Evolutionary conservation across 805 yeast species (phyloP).

Genomic region (Wickerhamiella azyma): DNA sequence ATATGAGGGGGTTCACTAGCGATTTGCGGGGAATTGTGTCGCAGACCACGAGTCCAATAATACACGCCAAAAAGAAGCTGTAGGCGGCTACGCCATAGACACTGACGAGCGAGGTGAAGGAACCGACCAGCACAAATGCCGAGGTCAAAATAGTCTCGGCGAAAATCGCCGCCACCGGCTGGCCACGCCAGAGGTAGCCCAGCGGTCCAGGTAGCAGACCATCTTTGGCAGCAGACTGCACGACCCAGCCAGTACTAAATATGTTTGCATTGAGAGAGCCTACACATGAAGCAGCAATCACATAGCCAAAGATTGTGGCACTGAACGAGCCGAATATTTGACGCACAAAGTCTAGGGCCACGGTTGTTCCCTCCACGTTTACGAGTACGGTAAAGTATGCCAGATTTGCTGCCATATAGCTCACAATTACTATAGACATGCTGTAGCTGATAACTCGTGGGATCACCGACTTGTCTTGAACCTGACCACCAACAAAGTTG

Average conservation of each 20-base stretch:
- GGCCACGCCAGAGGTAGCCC: constrained; percentile 16
- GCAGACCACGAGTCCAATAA: constrained; percentile 27
- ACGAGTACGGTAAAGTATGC: constrained; percentile 59
- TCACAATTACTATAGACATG: constrained; percentile 28
- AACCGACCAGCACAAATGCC: constrained; percentile 26
- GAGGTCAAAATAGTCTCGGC: constrained; percentile 24
- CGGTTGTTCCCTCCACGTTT: constrained; percentile 27
- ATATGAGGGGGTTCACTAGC: constrained; percentile 26
- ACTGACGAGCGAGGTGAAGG: constrained; percentile 26
- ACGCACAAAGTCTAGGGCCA: constrained; percentile 26
- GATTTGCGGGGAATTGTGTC: constrained; percentile 25
- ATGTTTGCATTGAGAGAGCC: constrained; percentile 31
- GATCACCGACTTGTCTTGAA: constrained; percentile 26
- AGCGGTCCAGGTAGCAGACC: constrained; percentile 24
- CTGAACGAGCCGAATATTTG: constrained; percentile 22
- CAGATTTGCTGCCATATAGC: constrained; percentile 26
- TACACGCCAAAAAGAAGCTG: constrained; percentile 25
- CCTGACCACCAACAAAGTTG: constrained; percentile 30
- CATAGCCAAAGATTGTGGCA: constrained; percentile 22
- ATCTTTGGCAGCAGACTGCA: constrained; percentile 27
- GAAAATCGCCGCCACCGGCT: constrained; percentile 26
- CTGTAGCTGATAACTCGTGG: constrained; percentile 29
- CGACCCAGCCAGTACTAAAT: constrained; percentile 26
- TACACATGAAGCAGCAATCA: constrained; percentile 28
- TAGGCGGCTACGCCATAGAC: constrained; percentile 28